Percentiles rank a stretch among this genome's conserved stretches.
These are phyloP conservation scores for Russula ochroleuca DNA, from an alignment of 768 basidiomycete genomes.

Conservation along the genomic window DNA sequence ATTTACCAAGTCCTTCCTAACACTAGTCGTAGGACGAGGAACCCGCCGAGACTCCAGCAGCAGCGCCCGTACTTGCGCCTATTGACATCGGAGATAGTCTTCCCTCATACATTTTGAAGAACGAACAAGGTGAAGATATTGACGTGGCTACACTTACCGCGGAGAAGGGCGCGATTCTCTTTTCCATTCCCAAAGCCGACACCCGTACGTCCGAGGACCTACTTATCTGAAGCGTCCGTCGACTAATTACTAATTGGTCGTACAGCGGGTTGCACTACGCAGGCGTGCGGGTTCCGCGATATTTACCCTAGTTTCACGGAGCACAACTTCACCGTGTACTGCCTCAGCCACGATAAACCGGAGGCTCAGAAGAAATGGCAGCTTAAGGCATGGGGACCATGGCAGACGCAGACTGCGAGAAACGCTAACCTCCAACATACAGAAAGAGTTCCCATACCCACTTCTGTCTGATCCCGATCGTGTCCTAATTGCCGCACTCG, in stretches of 20 bases:
- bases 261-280: constrained; percentile 83
- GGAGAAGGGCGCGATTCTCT: constrained; percentile 76
- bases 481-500: constrained; percentile 71
- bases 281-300: constrained; percentile 92
- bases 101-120: constrained; percentile 71
- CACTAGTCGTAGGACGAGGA: neutral
- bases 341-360: constrained; percentile 75
- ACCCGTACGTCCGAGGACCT: constrained; percentile 53
- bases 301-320: constrained; percentile 69
- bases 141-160: constrained; percentile 58
- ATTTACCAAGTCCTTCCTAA: neutral
- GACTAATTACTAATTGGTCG: neutral
- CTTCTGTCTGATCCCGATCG: constrained; percentile 88
- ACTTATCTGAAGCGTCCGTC: constrained; percentile 1
- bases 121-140: constrained; percentile 79
- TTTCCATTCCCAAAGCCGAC: constrained; percentile 81
- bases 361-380: constrained; percentile 80
- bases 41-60: neutral
- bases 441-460: constrained; percentile 84
- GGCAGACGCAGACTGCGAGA: neutral
- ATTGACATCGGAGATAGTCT: constrained; percentile 73
- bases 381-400: constrained; percentile 55
- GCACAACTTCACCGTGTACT: constrained; percentile 69
- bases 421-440: constrained; percentile 18
- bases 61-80: constrained; percentile 17